These are phyloP conservation scores for Fusarium tuaranense DNA, from an alignment of 2,329 filamentous ascomycete genomes.

Conservation along the genomic window DNA sequence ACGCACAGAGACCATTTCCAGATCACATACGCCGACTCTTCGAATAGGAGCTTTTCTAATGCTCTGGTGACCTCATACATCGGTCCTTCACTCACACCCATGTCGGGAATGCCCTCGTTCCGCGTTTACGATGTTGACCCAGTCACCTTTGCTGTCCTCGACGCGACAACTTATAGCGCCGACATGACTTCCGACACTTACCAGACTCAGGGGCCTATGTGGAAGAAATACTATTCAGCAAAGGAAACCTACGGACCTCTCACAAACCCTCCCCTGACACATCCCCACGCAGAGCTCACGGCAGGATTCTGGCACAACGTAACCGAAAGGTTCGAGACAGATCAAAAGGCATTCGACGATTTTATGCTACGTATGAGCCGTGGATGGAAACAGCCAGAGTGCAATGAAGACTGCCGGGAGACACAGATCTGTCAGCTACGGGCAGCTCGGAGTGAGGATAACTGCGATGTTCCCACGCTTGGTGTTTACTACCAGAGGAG, in stretches of 20 bases:
- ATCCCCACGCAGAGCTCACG: constrained; percentile 59
- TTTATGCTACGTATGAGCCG: constrained; percentile 62
- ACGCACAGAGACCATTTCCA: constrained; percentile 69
- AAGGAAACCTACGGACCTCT: constrained; percentile 64
- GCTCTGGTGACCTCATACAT: constrained; percentile 66
- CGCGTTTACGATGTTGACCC: constrained; percentile 70
- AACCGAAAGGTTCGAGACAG: constrained; percentile 59
- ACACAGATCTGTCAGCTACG: constrained; percentile 64
- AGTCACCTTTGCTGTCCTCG: constrained; percentile 65
- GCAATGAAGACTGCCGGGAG: constrained; percentile 56
- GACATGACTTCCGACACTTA: constrained; percentile 60
- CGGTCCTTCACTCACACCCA: constrained; percentile 65
- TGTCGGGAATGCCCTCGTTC: constrained; percentile 67
- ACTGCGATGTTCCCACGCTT: constrained; percentile 56
- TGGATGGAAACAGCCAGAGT: constrained; percentile 56
- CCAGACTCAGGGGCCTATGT: constrained; percentile 59
- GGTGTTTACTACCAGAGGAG: constrained; percentile 51
- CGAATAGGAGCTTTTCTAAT: constrained; percentile 52
- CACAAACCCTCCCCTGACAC: constrained; percentile 54
- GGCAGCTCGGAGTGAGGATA: constrained; percentile 64
- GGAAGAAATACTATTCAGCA: constrained; percentile 68
- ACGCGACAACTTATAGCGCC: constrained; percentile 65
- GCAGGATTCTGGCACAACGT: constrained; percentile 71
- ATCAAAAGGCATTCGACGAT: constrained; percentile 57
- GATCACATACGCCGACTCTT: constrained; percentile 64